Evolutionary conservation across 2,329 filamentous ascomycete genomes (phyloP).

Genomic region (Pseudogymnoascus sp.): DNA sequence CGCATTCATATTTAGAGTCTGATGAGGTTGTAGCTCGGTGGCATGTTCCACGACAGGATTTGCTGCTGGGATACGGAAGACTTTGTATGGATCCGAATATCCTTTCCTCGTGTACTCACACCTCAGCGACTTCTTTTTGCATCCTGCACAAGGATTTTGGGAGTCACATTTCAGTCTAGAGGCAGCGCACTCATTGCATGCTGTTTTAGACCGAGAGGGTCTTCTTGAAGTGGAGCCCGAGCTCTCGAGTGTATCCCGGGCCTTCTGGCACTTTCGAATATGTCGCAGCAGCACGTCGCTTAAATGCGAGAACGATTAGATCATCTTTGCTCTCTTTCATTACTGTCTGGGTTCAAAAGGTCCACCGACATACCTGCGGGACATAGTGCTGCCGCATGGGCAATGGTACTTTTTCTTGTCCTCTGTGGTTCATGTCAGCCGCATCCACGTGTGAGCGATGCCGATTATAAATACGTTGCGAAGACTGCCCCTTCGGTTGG

Average conservation of each 20-base stretch:
- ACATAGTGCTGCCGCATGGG: neutral
- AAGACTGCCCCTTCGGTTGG: neutral
- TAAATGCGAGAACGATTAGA: neutral
- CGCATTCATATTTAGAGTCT: neutral
- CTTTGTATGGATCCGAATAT: neutral
- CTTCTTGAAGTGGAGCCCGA: neutral
- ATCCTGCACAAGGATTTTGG: neutral
- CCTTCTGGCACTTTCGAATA: neutral
- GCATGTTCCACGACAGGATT: slow-evolving; percentile 1
- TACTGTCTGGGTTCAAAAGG: neutral
- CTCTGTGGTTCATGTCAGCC: neutral
- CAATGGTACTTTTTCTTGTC: neutral
- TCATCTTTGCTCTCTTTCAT: neutral
- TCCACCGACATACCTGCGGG: neutral
- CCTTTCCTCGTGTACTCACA: slow-evolving; percentile 1
- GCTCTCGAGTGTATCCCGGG: neutral
- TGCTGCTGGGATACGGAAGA: neutral
- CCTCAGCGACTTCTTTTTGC: neutral
- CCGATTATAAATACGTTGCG: neutral
- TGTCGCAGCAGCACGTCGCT: neutral
- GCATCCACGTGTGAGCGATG: neutral
- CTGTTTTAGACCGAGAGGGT: neutral
- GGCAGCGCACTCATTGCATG: neutral
- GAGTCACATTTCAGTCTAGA: neutral
- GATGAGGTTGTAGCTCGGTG: neutral